These are phyloP conservation scores for Yarrowia sp. DNA, from an alignment of 805 yeast genomes.

Conservation along the genomic window DNA sequence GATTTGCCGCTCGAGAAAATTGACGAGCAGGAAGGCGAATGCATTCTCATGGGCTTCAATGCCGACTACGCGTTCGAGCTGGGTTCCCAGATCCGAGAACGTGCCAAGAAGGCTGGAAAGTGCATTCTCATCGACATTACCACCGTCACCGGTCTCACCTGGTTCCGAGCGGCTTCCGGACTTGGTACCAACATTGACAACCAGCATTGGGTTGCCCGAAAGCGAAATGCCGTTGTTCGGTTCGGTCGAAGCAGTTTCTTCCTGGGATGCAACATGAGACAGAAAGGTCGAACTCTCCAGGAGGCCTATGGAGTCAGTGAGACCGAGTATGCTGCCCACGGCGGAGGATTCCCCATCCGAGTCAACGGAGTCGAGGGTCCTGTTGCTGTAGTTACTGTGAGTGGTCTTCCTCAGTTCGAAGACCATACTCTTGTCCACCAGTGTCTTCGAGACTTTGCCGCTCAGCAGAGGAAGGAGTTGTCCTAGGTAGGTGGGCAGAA, in stretches of 20 bases:
- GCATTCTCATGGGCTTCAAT: slow-evolving; percentile 46
- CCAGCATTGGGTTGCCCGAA: slow-evolving; percentile 47
- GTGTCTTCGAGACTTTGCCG: slow-evolving; percentile 51
- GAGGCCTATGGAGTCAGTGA: slow-evolving; percentile 44
- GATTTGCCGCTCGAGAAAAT: slow-evolving; percentile 37
- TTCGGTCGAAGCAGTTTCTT: slow-evolving; percentile 46
- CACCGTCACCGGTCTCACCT: slow-evolving; percentile 44
- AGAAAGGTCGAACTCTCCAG: slow-evolving; percentile 42
- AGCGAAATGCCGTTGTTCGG: slow-evolving; percentile 46
- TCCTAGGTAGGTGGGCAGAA: background rate
- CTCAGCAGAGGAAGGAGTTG: slow-evolving; percentile 25
- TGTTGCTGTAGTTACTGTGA: slow-evolving; percentile 47
- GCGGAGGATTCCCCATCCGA: slow-evolving; percentile 50
- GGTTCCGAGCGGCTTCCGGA: slow-evolving; percentile 46
- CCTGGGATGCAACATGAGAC: slow-evolving; percentile 46
- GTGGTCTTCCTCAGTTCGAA: slow-evolving; percentile 47
- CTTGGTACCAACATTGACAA: slow-evolving; percentile 49
- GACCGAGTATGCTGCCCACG: slow-evolving; percentile 46
- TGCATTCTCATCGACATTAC: slow-evolving; percentile 46
- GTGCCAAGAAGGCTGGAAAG: slow-evolving; percentile 54
- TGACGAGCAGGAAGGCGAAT: slow-evolving; percentile 46
- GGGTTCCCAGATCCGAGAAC: slow-evolving; percentile 79
- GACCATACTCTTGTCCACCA: slow-evolving; percentile 45
- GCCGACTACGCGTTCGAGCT: slow-evolving; percentile 75
- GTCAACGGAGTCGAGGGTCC: slow-evolving; percentile 48